Base-by-base conservation (phyloP, 495 filamentous ascomycete genomes). In the Cudoniella acicularis region DNA sequence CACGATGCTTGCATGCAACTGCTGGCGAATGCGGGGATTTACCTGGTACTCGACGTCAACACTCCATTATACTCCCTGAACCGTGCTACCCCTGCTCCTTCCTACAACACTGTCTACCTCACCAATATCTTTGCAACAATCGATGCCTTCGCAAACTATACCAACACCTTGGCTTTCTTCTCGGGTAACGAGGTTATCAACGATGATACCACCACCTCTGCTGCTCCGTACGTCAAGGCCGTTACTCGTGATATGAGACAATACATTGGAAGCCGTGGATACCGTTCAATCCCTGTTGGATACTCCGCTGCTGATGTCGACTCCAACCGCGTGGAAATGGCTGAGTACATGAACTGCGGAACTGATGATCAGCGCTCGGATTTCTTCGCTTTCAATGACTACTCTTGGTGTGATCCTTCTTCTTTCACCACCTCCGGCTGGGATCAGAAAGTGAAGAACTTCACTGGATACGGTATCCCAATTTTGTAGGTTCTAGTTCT, bases 361-460 rank as follows among this genome's bases (percentile, higher is more conserved):
- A 77, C 82, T 45, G 89, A 91, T 51, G 89, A 91, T 66, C 85
- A 88, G 77, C 85, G 93, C 25, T 87, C 84, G 69, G 93, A 96
- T 72, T 98, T 97, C 78, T 97, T 96, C 72, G 92, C 91, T 50
- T 96, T 96, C 78, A 97, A 98, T 75, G 94, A 96, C 75, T 97
- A 97, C 77, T 96, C 92, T 48, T 98, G 93, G 93, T 98, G 93
- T 68, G 87, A 91, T 64, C 83, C 82, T 51, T 90, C 91, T 20
- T 83, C 87, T 53, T 96, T 89, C 76, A 67, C 68, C 22, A 79
- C 71, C 49, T 90, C 92, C 52, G 91, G 90, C 62, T 98, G 92
- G 92, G 79, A 90, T 69, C 76, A 89, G 71, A 97, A 97, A 83
- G 94, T 97, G 52, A 81, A 89, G 77, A 90, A 86, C 72, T 96